Evolutionary conservation across 2,329 filamentous ascomycete species (phyloP).

Genomic region (Penicillium brasilianum): DNA sequence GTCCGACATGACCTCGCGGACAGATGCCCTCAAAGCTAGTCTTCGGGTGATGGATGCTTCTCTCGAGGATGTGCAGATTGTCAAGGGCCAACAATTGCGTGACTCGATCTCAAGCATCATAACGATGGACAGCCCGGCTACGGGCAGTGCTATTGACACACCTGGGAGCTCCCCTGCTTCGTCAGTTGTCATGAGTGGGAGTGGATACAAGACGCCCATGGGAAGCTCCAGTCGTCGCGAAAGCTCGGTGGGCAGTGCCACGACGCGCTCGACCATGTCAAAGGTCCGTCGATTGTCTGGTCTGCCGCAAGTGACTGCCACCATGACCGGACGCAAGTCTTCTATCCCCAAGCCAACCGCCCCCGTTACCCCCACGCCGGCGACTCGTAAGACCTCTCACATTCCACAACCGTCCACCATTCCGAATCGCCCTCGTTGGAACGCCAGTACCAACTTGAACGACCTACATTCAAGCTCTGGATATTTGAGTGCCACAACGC

Average conservation of each 20-base stretch:
- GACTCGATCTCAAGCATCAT: slow-evolving; percentile 94
- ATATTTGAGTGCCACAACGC: slow-evolving; percentile 62
- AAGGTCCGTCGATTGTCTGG: slow-evolving; percentile 55
- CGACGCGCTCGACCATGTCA: slow-evolving; percentile 46
- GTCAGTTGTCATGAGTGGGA: slow-evolving; percentile 63
- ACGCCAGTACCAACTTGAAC: slow-evolving; percentile 66
- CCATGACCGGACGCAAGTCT: slow-evolving; percentile 42
- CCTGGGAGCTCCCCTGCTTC: slow-evolving; percentile 74
- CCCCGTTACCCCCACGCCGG: slow-evolving; percentile 59
- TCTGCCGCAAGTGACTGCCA: slow-evolving; percentile 46
- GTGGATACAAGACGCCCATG: slow-evolving; percentile 56
- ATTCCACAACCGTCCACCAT: slow-evolving; percentile 51
- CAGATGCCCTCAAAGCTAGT: slow-evolving; percentile 74
- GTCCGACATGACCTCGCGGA: slow-evolving; percentile 81
- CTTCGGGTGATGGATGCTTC: slow-evolving; percentile 77
- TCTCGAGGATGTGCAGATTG: slow-evolving; percentile 70
- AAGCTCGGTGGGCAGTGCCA: slow-evolving; percentile 50
- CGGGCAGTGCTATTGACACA: slow-evolving; percentile 71
- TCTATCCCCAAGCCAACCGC: slow-evolving; percentile 44
- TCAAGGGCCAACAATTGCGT: slow-evolving; percentile 74
- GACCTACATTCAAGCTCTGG: slow-evolving; percentile 71
- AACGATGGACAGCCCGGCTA: slow-evolving; percentile 76
- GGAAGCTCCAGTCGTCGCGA: slow-evolving; percentile 53
- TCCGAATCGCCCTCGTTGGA: slow-evolving; percentile 74
- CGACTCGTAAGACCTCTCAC: slow-evolving; percentile 47